Evolutionary conservation across 1,284 basidiomycete species (phyloP).

Genomic region (Inonotus obliquus): DNA sequence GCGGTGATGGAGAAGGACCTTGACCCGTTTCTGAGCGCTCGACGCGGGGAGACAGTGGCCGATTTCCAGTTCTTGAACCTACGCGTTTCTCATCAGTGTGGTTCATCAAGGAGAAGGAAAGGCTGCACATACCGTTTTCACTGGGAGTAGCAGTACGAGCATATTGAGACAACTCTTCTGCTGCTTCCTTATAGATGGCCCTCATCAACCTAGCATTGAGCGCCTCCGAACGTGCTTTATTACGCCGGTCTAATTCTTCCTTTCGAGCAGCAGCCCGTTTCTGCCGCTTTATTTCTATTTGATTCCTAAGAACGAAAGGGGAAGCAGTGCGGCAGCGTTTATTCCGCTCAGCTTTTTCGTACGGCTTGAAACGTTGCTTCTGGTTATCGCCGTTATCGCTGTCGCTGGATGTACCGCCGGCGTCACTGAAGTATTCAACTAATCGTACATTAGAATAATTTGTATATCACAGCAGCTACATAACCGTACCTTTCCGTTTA

Average conservation of each 20-base stretch:
- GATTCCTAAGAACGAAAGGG: conserved; percentile 35
- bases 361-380: conserved; percentile 23
- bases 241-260: conserved; percentile 33
- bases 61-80: not conserved
- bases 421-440: conserved; percentile 7
- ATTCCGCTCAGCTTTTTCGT: conserved; percentile 28
- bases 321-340: conserved; percentile 43
- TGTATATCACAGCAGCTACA: not conserved
- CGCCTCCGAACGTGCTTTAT: conserved; percentile 33
- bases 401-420: conserved; percentile 25
- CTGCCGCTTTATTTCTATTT: conserved; percentile 33
- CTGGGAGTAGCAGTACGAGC: not conserved
- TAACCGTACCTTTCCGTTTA: conserved; percentile 46
- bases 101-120: too few species aligned
- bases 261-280: conserved; percentile 32
- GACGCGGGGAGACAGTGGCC: not conserved
- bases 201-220: conserved; percentile 27
- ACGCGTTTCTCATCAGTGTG: not conserved
- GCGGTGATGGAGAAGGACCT: not conserved
- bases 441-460: conserved; percentile 14
- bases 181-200: conserved; percentile 31
- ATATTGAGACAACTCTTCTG: conserved; percentile 19
- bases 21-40: not conserved
- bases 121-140: not conserved
- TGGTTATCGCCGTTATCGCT: conserved; percentile 25